A percentile compares a stretch with the other conserved stretches of the same genome.
phyloP scores from a whole-genome alignment of 768 basidiomycete genomes.

The Boletus insuetus region DNA sequence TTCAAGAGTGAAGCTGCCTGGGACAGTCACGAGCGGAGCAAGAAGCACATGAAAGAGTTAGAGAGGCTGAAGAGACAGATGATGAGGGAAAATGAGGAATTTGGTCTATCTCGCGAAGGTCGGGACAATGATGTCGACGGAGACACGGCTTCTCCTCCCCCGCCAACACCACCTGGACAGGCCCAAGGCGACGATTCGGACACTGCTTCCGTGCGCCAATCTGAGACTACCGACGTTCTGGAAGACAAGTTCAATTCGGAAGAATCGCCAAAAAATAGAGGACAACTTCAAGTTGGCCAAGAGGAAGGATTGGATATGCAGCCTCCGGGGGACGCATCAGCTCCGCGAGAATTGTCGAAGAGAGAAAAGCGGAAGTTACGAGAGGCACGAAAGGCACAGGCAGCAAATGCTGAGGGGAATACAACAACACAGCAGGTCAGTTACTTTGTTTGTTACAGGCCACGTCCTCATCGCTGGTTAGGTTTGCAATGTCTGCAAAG shows the following conservation, averaged over 20 bases:
- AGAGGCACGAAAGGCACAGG: constrained; percentile 64
- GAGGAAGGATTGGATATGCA: neutral
- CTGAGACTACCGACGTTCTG: neutral
- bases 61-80: constrained; percentile 77
- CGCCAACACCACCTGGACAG: constrained; percentile 11
- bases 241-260: constrained; percentile 9
- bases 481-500: constrained; percentile 69
- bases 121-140: constrained; percentile 15
- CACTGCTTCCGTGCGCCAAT: neutral
- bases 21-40: constrained; percentile 94
- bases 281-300: constrained; percentile 5
- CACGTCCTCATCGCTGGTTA: constrained; percentile 19
- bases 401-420: neutral
- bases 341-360: constrained; percentile 53
- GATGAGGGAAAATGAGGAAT: constrained; percentile 64
- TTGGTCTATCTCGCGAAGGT: constrained; percentile 49
- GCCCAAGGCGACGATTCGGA: constrained; percentile 1
- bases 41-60: constrained; percentile 89
- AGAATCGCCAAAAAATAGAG: constrained; percentile 5
- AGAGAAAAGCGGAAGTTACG: constrained; percentile 76
- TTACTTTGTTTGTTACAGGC: neutral
- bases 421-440: constrained; percentile 5
- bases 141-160: constrained; percentile 9
- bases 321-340: neutral
- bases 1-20: constrained; percentile 93